Evolutionary conservation across 768 basidiomycete genomes (phyloP), one percentile per base, ranked within the genome.

Genomic region (Suillus variegatus): DNA sequence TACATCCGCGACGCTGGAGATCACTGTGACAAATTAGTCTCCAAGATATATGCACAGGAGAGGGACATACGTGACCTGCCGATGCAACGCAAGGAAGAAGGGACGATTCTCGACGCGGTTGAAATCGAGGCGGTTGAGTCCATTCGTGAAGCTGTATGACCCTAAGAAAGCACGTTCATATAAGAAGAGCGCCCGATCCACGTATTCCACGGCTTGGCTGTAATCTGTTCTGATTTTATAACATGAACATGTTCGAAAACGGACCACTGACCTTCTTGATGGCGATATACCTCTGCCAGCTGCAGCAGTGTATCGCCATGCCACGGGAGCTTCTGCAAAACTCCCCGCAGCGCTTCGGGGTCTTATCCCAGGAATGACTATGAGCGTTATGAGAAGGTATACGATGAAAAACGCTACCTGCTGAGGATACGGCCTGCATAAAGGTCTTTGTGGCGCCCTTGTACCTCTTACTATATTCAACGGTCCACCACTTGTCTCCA

Each of bases 291-390:
- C 69, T 96, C 94, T 3, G 92, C 88, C 16, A 96, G 78, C 71
- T 96, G 94, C 3, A 97, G 82, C 1, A 97, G 81, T 0, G 96
- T 96, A 75, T 99, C 97, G 1, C 89, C 92, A 70, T 99, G 97
- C 87, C 94, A 98, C 0, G 94, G 94, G 63, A 90, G 84, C 47
- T 84, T 85, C 32, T 86, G 83, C n/a, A 97, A 72, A 9, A 98
- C 81, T 22, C 86, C 84, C 77, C 88, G 91, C 54, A 99, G 85
- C 3, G 87, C 86, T 65, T 93, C 87, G 1, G 92, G 93, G 72
- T 94, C 93, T 93, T 62, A 18, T 14, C n/a, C 60, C 6, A 22
- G 0, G 22, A 14, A 41, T 6, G 22, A 3, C 5, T 9, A 51
- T 70, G 46, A 73, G 60, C 51, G 38, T 7, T 1, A 47, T 40